Evolutionary conservation across 73 alveolate genomes (phyloP).

Genomic region (Durusdinium trenchii): DNA sequence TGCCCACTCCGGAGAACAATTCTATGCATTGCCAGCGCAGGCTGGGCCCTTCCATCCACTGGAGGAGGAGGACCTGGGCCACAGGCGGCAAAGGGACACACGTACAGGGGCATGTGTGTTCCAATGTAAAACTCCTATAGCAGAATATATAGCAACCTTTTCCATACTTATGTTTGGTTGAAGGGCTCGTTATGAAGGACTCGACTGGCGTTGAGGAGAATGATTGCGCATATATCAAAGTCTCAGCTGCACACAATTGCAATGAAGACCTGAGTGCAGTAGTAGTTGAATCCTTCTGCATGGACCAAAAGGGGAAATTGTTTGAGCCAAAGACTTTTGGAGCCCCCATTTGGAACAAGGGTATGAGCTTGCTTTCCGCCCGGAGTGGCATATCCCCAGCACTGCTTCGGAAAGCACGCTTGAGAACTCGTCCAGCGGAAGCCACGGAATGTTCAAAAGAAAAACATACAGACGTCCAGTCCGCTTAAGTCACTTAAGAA

Average conservation of each 20-base stretch:
- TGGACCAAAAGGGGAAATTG: neutral
- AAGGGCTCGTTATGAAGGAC: no score
- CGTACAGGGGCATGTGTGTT: neutral
- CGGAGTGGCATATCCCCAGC: neutral
- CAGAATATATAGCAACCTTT: neutral
- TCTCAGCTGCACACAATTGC: neutral
- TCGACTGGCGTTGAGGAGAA: no score
- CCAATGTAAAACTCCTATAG: neutral
- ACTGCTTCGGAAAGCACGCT: no score
- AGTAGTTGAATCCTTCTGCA: neutral
- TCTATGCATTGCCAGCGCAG: slow-evolving; percentile 3
- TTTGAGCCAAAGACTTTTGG: slow-evolving; percentile 18
- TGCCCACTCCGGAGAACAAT: neutral
- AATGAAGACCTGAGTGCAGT: neutral
- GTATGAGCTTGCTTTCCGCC: neutral
- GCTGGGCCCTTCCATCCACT: neutral
- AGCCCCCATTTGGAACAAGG: neutral
- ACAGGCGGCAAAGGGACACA: neutral
- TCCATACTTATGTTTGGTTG: neutral
- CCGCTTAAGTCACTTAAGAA: neutral
- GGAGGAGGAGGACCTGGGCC: slow-evolving; percentile 25
- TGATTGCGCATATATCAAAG: neutral
- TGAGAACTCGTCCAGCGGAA: neutral
- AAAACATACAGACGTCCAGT: neutral
- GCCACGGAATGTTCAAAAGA: neutral